Base-by-base conservation (phyloP, 371 early-diverging fungal genomes). In the Mucor mucedo region DNA sequence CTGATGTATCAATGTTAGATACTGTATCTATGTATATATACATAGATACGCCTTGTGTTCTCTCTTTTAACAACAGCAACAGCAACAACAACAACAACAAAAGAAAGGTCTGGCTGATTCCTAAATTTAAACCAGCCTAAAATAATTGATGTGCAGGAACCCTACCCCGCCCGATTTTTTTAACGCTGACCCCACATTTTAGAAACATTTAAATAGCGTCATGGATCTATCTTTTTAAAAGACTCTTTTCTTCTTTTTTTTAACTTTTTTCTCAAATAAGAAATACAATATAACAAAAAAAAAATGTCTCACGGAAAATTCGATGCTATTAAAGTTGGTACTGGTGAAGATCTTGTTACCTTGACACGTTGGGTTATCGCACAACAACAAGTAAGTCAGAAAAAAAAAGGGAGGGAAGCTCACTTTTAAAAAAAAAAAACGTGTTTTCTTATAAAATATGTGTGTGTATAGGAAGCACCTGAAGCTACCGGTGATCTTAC, bases 401-500 rank as follows among this genome's bases (percentile, higher is more conserved):
- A 49, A 54, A 16, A 40, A 40, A 55, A 2, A 40, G 9, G 11
- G 11, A n/a, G 6, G 40, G 40, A 21, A 21, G 21, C 21, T 21
- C 1, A 21, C 21, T 21, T 39, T 39, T 39, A 39, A 8, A 39
- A 39, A 39, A 39, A 8, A 39, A 39, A 39, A 39, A 39, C 40
- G 8, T 8, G n/a, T 13, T 4, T 42, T 42, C n/a, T 42, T 9
- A 42, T 3, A 42, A 42, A 11, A 39, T 39, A 39, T 39, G 21
- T 35, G 35, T 42, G 4, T 11, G 6, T 42, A 7, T 32, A 84
- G 83, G 65, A 80, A 58, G 84, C 84, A 69, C 86, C 87, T 69
- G 93, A 94, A 56, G 96, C 98, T 39, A 92, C 92, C 10, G 98
- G 98, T 70, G 98, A 98, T 81, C 88, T 98, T 64, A 93, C 95